Base-by-base conservation (phyloP, 1,284 basidiomycete species). In the Meira nashicola region DNA sequence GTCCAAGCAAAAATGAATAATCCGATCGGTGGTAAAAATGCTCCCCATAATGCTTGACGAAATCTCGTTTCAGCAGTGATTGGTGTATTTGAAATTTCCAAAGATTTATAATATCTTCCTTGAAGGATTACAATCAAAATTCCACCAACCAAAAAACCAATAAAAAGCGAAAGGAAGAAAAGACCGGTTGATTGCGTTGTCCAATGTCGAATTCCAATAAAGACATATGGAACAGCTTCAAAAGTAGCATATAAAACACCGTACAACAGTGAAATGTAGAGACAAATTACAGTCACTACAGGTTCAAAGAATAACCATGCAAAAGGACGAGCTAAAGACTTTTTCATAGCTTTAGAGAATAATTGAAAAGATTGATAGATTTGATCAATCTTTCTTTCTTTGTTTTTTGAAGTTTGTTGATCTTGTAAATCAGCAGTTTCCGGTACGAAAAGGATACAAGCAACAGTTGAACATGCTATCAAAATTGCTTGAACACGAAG, bases 401-500 rank as follows among this genome's bases (percentile, higher is more conserved):
- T 23, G 43, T 3, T 23, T 4, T 46, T 8, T 46, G 19, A 23
- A 3, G 4, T 33, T 33, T 33, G 4, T 33, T 33, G 28, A 33
- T 4, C 8, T 4, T 33, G 4, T 3, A 33, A 48, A 46, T 65
- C 56, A 21, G 61, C 60, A 1, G 67, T 69, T 33, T 69, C 65
- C 17, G 65, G 65, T 2, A 65, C 63, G 17, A 69, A 62, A 0
- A 69, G 52, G 15, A 69, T 46, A 51, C 60, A 38, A 5, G 62
- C 9, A 19, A 67, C 44, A 0, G 61, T 65, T 21, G 62, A 53
- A 2, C 59, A 53, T 12, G 59, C 65, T 33, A 69, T 43, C 15
- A 69, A 61, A n/a, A 69, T 69, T 19, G 67, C 65, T 37, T 65
- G 62, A 17, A 68, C 62, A 17, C 67, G 19, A 23, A 67, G 25